Base-by-base conservation (phyloP, 441 rosid genomes). In the Macaranga tanarius region DNA sequence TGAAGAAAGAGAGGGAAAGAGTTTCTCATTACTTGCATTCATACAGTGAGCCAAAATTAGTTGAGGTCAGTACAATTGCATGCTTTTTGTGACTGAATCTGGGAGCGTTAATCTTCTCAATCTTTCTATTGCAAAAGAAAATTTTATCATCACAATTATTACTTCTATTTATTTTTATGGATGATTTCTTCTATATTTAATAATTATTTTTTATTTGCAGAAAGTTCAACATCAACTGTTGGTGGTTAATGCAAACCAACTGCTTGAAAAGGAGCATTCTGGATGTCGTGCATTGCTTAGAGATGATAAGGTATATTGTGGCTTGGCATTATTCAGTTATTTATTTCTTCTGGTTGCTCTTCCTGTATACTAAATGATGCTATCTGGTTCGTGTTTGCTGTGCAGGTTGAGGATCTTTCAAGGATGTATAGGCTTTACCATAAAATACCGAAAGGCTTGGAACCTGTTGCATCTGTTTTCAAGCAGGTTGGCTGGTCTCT, bases 341-440 rank as follows among this genome's bases (percentile, higher is more conserved):
- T 28, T 26, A 38, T 28, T 25, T 20, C 65, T 28, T 38, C 38
- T 58, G 26, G 51, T 50, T 16, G 58, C 60, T 31, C 26, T 58
- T 65, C 65, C 73, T 73, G 68, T 55, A 38, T 57, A n/a, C 22
- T 28, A 7, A 51, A 64, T 45, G 7, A 23, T 57, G 38, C 38
- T 19, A 51, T 65, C 47, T 38, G 17, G 15, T 52, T 62, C 77
- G 23, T 70, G 65, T n/a, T 70, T 75, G 7, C 58, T 52, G 16
- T 75, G 48, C 74, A 95, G 99, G 91, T 88, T 71, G 98, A 90
- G 48, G 97, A 96, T 79, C 96, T 93, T 70, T 93, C 98, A 68
- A 86, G 98, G 85, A 92, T 93, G 95, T 92, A 88, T 82, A 86
- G 96, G 85, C 99, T 93, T 69, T 95, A 86, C 71, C 87, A 87